A percentile compares a stretch with the other conserved stretches of the same genome.
These are phyloP conservation scores for Trichoderma aggressivum DNA, from an alignment of 2,329 filamentous ascomycete genomes.

Conservation along the genomic window DNA sequence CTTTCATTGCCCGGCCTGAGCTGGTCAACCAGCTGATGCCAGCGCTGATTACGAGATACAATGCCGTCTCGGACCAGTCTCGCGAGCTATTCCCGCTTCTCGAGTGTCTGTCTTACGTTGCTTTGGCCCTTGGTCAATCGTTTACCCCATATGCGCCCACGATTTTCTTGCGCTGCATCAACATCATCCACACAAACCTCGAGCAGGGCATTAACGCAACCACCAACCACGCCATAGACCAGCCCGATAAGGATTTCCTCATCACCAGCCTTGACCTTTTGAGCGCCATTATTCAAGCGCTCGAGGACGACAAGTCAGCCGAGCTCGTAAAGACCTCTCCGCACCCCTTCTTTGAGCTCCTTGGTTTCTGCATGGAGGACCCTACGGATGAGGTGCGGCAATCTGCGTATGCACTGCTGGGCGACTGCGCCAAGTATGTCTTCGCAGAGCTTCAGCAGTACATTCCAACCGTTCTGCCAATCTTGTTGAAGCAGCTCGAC, in stretches of 20 bases:
- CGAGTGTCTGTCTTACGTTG: constrained; percentile 95
- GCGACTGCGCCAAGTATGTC: constrained; percentile 91
- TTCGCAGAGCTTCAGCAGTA: constrained; percentile 76
- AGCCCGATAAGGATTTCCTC: constrained; percentile 93
- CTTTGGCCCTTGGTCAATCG: constrained; percentile 74
- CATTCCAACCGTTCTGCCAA: constrained; percentile 70
- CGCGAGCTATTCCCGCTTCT: constrained; percentile 90
- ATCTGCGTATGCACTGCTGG: constrained; percentile 90
- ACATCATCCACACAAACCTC: constrained; percentile 87
- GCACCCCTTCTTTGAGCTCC: constrained; percentile 83
- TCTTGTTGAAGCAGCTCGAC: constrained; percentile 84
- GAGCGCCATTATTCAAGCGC: constrained; percentile 87
- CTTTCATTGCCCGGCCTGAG: constrained; percentile 73
- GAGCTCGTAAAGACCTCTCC: constrained; percentile 72
- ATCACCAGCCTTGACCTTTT: constrained; percentile 92
- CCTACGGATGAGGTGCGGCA: constrained; percentile 88
- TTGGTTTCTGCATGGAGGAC: constrained; percentile 91
- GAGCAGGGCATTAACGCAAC: constrained; percentile 72
- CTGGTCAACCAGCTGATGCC: constrained; percentile 90
- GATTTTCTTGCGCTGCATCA: constrained; percentile 83
- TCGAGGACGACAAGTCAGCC: constrained; percentile 69
- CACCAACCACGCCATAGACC: constrained; percentile 65
- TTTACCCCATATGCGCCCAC: constrained; percentile 84
- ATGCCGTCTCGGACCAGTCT: constrained; percentile 81
- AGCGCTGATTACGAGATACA: constrained; percentile 82